Evolutionary conservation across 257 asterid genomes (phyloP).

Genomic region (Linaria vulgaris): DNA sequence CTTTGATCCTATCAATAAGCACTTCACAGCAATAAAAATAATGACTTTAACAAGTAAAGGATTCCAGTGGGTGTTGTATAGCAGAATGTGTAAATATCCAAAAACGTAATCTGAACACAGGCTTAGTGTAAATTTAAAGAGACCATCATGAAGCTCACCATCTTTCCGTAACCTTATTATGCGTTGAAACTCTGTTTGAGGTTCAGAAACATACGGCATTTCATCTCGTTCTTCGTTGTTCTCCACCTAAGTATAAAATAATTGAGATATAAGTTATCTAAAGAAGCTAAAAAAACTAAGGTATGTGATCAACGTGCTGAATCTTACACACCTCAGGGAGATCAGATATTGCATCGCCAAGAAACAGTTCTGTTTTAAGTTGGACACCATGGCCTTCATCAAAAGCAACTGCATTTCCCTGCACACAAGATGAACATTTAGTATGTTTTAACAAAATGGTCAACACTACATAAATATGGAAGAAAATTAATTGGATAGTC

Average conservation of each 20-base stretch:
- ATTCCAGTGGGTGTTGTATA: too few relatives aligned
- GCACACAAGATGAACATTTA: conserved; percentile 9
- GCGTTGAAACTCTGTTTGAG: conserved; percentile 55
- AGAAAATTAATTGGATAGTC: neutral
- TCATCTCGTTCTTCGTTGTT: conserved; percentile 61
- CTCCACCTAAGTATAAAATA: conserved; percentile 41
- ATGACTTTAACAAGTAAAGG: too few relatives aligned
- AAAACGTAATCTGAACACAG: neutral
- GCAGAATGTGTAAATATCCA: too few relatives aligned
- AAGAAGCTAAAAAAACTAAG: neutral
- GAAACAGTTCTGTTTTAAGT: conserved; percentile 49
- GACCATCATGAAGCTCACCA: conserved; percentile 44
- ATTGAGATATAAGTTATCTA: neutral
- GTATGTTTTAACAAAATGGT: neutral
- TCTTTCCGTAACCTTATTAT: conserved; percentile 54
- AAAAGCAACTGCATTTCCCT: conserved; percentile 52
- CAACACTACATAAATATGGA: neutral
- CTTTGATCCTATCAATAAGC: too few relatives aligned
- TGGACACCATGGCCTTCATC: conserved; percentile 38
- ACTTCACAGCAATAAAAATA: too few relatives aligned
- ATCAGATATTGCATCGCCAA: conserved; percentile 76
- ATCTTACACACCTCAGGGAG: conserved; percentile 58
- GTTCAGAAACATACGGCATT: conserved; percentile 43
- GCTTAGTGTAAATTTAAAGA: neutral
- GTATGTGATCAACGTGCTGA: neutral